These are phyloP conservation scores for Hyaloscypha finlandica DNA, from an alignment of 495 filamentous ascomycete genomes.

Conservation along the genomic window DNA sequence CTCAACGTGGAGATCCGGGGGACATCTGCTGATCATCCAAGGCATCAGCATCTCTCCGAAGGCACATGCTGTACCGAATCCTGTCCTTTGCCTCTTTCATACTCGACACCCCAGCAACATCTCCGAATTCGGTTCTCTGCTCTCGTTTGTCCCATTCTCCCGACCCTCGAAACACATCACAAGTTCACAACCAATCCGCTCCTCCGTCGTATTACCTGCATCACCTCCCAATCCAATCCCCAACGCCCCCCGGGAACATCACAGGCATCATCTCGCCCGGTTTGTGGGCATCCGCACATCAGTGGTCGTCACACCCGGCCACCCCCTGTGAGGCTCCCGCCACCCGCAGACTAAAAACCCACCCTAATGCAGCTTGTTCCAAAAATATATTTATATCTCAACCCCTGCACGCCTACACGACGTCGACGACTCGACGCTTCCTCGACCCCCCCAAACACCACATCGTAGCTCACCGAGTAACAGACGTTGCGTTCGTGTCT, in stretches of 20 bases:
- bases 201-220: background rate
- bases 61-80: background rate
- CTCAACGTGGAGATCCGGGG: background rate
- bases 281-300: background rate
- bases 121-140: background rate
- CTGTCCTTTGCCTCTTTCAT: background rate
- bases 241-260: background rate
- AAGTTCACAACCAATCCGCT: background rate
- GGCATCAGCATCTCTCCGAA: background rate
- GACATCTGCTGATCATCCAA: background rate
- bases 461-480: background rate
- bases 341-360: constrained; percentile 8
- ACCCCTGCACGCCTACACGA: background rate
- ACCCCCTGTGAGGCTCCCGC: constrained; percentile 15
- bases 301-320: background rate
- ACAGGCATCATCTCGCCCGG: background rate
- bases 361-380: background rate
- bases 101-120: background rate
- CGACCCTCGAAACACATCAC: background rate
- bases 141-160: background rate
- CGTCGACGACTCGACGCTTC: no score
- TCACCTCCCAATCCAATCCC: background rate
- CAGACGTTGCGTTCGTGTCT: no score
- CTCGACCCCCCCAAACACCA: background rate
- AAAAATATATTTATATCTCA: constrained; percentile 1